These are phyloP conservation scores for Blastomyces percursus DNA, from an alignment of 2,329 filamentous ascomycete species.

Conservation along the genomic window DNA sequence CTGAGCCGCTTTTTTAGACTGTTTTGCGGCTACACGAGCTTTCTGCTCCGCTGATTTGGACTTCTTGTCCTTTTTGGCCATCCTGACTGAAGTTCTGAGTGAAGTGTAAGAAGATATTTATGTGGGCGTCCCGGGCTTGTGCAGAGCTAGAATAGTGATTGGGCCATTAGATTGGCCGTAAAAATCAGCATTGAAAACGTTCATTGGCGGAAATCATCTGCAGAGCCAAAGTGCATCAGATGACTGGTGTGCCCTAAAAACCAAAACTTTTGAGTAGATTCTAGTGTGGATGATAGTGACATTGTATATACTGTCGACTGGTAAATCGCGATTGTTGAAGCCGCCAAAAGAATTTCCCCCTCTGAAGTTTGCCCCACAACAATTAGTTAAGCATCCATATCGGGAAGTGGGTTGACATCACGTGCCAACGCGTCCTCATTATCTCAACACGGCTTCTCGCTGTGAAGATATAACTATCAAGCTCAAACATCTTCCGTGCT, in stretches of 20 bases:
- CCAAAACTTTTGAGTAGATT: background rate
- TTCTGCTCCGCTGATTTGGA: slow-evolving; percentile 47
- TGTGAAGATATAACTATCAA: background rate
- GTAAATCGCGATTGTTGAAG: background rate
- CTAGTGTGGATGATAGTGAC: background rate
- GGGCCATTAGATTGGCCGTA: background rate
- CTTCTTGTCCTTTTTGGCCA: slow-evolving; percentile 48
- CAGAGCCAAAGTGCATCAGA: background rate
- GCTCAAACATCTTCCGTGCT: background rate
- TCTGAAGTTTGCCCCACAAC: background rate
- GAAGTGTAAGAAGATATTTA: background rate
- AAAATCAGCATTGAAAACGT: background rate
- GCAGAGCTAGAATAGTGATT: background rate
- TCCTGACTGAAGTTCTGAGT: slow-evolving; percentile 14
- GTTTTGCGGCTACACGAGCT: slow-evolving; percentile 55
- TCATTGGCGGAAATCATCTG: background rate
- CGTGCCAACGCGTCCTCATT: slow-evolving; percentile 11
- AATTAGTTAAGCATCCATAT: too few relatives aligned
- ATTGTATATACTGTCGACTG: background rate
- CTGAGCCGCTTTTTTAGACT: slow-evolving; percentile 66
- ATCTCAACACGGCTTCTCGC: background rate
- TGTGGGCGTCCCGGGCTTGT: background rate
- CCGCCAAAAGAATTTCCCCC: background rate
- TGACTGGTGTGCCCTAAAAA: background rate
- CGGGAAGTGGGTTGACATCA: slow-evolving; percentile 8